phyloP scores from a whole-genome alignment of 768 basidiomycete genomes.

The Sistotremastrum suecicum region DNA sequence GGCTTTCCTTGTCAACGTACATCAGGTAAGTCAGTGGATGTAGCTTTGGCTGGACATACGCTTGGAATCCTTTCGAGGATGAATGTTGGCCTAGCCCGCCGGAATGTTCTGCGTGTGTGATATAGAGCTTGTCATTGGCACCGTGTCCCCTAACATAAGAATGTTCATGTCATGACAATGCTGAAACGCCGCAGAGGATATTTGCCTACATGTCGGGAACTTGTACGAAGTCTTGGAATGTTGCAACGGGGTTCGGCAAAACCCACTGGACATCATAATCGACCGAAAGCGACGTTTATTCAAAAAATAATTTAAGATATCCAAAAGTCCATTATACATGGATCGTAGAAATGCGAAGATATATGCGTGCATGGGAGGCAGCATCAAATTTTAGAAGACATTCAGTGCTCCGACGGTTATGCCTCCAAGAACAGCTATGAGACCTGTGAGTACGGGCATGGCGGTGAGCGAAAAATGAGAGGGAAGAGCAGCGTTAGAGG shows the following conservation, averaged over 20 bases:
- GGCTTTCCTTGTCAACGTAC: slow-evolving; percentile 33
- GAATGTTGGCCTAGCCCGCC: slow-evolving; percentile 70
- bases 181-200: neutral
- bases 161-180: neutral
- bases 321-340: no score
- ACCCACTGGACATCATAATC: no score
- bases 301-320: no score
- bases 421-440: slow-evolving; percentile 17
- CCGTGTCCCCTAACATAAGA: slow-evolving; percentile 41
- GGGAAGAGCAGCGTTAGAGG: slow-evolving; percentile 9
- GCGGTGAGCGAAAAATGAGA: slow-evolving; percentile 8
- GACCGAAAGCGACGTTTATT: no score
- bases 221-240: no score
- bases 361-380: neutral
- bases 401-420: slow-evolving; percentile 27
- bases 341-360: no score
- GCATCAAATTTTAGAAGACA: slow-evolving; percentile 15
- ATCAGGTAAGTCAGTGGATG: slow-evolving; percentile 7
- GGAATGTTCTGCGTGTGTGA: slow-evolving; percentile 80
- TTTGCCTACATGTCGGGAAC: no score
- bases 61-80: slow-evolving; percentile 54
- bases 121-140: slow-evolving; percentile 57
- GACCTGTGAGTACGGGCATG: slow-evolving; percentile 16
- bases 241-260: no score
- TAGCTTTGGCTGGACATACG: slow-evolving; percentile 26